These are phyloP conservation scores for Phytopythium helicoides DNA, from an alignment of 352 stramenopile species.

Conservation along the genomic window DNA sequence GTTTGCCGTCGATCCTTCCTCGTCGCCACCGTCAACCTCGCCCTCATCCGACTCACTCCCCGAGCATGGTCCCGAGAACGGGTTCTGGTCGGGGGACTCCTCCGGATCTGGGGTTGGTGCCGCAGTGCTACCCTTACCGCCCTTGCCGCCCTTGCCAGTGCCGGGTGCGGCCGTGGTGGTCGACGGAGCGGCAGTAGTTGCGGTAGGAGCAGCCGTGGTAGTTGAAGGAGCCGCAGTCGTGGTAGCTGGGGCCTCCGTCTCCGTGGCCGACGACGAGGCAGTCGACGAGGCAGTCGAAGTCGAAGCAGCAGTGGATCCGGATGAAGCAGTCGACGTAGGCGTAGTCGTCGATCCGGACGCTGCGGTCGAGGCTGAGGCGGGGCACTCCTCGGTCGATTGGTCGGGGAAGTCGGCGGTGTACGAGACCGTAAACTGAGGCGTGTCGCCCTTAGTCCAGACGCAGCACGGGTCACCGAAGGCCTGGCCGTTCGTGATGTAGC, in stretches of 20 bases:
- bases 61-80: constrained; percentile 1
- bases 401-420: constrained; percentile 5
- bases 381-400: constrained; percentile 5
- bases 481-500: constrained; percentile 15
- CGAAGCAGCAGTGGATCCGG: not conserved
- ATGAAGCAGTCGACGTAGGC: not conserved
- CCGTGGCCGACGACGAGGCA: not conserved
- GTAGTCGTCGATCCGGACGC: not conserved
- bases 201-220: not conserved
- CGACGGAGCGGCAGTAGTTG: not conserved
- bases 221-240: not conserved
- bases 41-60: not conserved
- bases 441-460: constrained; percentile 38
- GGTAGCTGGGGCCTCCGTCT: not conserved
- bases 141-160: not conserved
- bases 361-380: not conserved
- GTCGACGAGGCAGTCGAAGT: not conserved
- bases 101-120: not conserved
- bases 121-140: not conserved
- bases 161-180: not conserved
- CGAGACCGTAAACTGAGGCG: constrained; percentile 30
- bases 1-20: not conserved
- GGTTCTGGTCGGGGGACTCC: constrained; percentile 3
- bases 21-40: not conserved
- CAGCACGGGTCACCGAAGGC: constrained; percentile 54